phyloP scores from a whole-genome alignment of 2,329 filamentous ascomycete genomes.

The Aspergillus persii region DNA sequence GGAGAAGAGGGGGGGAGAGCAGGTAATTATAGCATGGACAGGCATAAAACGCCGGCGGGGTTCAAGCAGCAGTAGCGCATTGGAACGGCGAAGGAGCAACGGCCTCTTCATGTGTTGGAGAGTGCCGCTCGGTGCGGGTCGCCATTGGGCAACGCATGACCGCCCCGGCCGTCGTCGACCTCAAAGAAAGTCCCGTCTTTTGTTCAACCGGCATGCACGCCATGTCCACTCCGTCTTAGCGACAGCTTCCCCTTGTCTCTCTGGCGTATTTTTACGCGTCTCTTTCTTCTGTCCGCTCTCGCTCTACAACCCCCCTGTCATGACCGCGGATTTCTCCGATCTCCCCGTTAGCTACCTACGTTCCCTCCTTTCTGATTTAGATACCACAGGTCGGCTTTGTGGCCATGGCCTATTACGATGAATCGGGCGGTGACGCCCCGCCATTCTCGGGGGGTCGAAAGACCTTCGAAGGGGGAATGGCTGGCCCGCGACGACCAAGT shows the following conservation, averaged over 20 bases:
- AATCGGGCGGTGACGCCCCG: constrained; percentile 35
- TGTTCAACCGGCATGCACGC: constrained; percentile 3
- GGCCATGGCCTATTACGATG: constrained; percentile 41
- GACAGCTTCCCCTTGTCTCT: not conserved
- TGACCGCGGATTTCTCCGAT: constrained; percentile 16
- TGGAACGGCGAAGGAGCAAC: constrained; percentile 18
- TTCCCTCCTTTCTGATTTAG: constrained; percentile 6
- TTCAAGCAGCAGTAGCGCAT: constrained; percentile 9
- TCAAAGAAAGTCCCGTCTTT: constrained; percentile 3
- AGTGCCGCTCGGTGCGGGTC: constrained; percentile 8
- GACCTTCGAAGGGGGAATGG: constrained; percentile 33
- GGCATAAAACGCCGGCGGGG: constrained; percentile 18
- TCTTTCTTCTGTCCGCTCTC: constrained; percentile 1
- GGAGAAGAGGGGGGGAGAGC: not conserved
- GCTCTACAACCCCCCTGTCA: constrained; percentile 13
- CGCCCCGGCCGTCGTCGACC: constrained; percentile 1
- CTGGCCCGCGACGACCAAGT: constrained; percentile 43
- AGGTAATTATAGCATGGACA: constrained; percentile 10
- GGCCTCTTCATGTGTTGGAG: constrained; percentile 8
- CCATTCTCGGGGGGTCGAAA: constrained; percentile 30
- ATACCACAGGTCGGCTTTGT: constrained; percentile 9
- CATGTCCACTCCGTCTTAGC: constrained; percentile 7
- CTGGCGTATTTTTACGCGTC: not conserved
- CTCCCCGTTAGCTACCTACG: constrained; percentile 14
- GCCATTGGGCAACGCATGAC: constrained; percentile 2